Percentiles rank a stretch among this genome's conserved stretches.
Evolutionary conservation across 2,329 filamentous ascomycete genomes (phyloP).

Genomic region (Monosporascus sp.): DNA sequence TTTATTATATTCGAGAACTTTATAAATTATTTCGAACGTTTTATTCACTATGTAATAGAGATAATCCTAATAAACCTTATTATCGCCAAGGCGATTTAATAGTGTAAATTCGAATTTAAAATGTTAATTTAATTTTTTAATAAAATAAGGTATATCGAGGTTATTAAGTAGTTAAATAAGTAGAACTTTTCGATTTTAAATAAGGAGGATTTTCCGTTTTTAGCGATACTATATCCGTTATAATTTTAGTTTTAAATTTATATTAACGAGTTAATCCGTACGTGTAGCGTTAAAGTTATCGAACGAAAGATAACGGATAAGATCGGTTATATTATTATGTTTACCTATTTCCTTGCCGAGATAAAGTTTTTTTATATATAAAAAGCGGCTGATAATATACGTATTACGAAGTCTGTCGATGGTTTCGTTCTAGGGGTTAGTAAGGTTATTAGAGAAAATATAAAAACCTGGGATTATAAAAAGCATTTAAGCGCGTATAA

Average conservation of each 20-base stretch:
- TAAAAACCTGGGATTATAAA: conserved; percentile 91
- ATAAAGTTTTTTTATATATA: conserved; percentile 99
- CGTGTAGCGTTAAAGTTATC: conserved; percentile 70
- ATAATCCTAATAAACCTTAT: conserved; percentile 68
- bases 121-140: conserved; percentile 79
- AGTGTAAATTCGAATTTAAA: conserved; percentile 87
- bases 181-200: conserved; percentile 77
- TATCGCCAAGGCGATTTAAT: conserved; percentile 68
- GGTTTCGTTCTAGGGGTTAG: conserved; percentile 85
- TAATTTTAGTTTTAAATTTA: neutral
- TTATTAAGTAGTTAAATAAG: conserved; percentile 88
- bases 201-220: conserved; percentile 90
- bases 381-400: conserved; percentile 70
- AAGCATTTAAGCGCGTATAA: conserved; percentile 86
- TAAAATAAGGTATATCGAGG: conserved; percentile 92
- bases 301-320: conserved; percentile 96
- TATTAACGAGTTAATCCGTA: neutral
- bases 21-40: conserved; percentile 76
- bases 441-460: conserved; percentile 92
- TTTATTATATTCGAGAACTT: conserved; percentile 92
- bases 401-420: conserved; percentile 92
- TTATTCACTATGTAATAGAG: conserved; percentile 83
- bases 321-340: conserved; percentile 91
- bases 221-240: conserved; percentile 74
- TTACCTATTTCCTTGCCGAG: conserved; percentile 94